A percentile compares a stretch with the other conserved stretches of the same genome.
Evolutionary conservation across 1,284 basidiomycete species (phyloP).

Genomic region (Pascua guehoae): DNA sequence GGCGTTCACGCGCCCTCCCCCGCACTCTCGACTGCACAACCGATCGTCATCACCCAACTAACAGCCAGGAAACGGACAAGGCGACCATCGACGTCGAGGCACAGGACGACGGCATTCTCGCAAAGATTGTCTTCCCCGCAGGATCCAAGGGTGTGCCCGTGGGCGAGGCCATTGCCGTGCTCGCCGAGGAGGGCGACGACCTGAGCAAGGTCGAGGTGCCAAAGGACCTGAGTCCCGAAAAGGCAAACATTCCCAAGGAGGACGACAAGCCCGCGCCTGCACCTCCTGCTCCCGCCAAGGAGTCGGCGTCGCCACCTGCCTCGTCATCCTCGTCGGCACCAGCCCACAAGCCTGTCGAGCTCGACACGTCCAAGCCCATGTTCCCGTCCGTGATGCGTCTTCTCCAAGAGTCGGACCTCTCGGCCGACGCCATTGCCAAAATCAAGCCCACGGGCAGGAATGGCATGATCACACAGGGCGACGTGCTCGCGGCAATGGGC

Average conservation of each 20-base stretch:
- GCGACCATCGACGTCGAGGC: conserved; percentile 99
- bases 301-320: conserved; percentile 3
- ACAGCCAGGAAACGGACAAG: conserved; percentile 91
- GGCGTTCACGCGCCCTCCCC: not conserved
- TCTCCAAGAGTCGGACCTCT: conserved; percentile 41
- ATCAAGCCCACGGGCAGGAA: conserved; percentile 68
- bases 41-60: not conserved
- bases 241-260: conserved; percentile 1
- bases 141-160: conserved; percentile 83
- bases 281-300: conserved; percentile 7
- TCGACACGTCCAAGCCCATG: conserved; percentile 38
- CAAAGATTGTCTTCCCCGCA: conserved; percentile 80
- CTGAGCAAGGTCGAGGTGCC: conserved; percentile 74
- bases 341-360: conserved; percentile 22
- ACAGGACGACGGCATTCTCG: conserved; percentile 90
- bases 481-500: conserved; percentile 75
- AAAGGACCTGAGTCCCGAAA: conserved; percentile 54
- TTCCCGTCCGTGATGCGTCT: conserved; percentile 46
- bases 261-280: conserved; percentile 1
- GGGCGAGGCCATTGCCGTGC: conserved; percentile 81
- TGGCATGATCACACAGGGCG: conserved; percentile 88
- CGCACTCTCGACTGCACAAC: too few relatives aligned
- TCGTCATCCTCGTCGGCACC: not conserved
- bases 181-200: conserved; percentile 96
- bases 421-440: conserved; percentile 48